Evolutionary conservation across 805 yeast species (phyloP).

Genomic region (Candida verbasci): DNA sequence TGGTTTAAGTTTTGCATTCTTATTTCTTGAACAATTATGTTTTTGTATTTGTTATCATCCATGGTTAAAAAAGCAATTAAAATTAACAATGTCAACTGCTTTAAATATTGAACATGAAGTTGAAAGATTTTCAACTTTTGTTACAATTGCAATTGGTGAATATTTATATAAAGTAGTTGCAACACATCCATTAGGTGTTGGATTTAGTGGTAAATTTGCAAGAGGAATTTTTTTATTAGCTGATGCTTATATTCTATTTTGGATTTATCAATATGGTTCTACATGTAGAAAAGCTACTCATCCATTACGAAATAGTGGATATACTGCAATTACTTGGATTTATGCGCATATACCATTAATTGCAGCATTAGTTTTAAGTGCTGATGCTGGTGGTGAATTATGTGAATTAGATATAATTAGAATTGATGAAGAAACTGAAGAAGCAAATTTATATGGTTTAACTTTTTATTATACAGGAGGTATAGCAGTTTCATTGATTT

Average conservation of each 20-base stretch:
- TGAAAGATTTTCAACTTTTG: conserved; percentile 55
- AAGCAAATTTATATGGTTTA: conserved; percentile 34
- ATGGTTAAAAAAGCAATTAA: conserved; percentile 36
- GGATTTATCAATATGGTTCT: conserved; percentile 55
- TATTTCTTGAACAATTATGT: conserved; percentile 37
- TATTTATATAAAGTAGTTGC: conserved; percentile 53
- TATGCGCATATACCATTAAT: conserved; percentile 48
- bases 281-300: conserved; percentile 47
- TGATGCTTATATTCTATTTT: conserved; percentile 45
- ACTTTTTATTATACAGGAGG: conserved; percentile 53
- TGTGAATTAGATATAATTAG: conserved; percentile 22
- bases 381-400: conserved; percentile 56
- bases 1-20: conserved; percentile 38
- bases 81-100: conserved; percentile 50
- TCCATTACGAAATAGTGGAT: conserved; percentile 46
- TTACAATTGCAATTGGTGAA: conserved; percentile 63
- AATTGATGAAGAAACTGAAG: conserved; percentile 21
- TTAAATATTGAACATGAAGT: conserved; percentile 64
- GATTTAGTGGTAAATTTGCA: conserved; percentile 40
- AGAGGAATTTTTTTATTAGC: conserved; percentile 46
- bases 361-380: conserved; percentile 49
- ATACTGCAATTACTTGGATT: conserved; percentile 44
- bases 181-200: conserved; percentile 42
- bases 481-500: conserved; percentile 39
- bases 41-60: conserved; percentile 46